Evolutionary conservation across 2,329 filamentous ascomycete species (phyloP).

Genomic region (Allantophomopsis cytisporea): DNA sequence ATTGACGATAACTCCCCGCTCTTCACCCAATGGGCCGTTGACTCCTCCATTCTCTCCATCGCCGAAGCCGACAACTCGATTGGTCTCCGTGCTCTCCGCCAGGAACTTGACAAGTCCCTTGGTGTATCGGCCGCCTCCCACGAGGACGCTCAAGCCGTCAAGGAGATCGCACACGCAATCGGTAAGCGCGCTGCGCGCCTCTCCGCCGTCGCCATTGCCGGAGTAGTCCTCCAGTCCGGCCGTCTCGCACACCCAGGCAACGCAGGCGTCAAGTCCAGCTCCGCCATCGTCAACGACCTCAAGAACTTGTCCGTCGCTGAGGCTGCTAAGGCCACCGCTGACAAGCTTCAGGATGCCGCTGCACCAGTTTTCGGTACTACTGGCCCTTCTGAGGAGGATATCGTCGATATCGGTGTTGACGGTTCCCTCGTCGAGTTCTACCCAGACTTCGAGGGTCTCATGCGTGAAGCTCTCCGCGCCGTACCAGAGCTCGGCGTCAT

Average conservation of each 20-base stretch:
- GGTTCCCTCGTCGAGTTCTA: conserved; percentile 94
- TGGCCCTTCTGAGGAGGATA: conserved; percentile 35
- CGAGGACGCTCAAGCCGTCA: conserved; percentile 82
- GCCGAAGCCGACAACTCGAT: conserved; percentile 68
- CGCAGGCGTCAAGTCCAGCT: conserved; percentile 7
- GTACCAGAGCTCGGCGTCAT: conserved; percentile 64
- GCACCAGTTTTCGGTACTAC: conserved; percentile 7
- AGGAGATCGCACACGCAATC: conserved; percentile 68
- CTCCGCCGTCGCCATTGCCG: conserved; percentile 76
- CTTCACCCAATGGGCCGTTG: conserved; percentile 74
- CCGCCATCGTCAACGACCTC: conserved; percentile 12
- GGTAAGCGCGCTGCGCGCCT: conserved; percentile 81
- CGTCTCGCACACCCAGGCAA: conserved; percentile 39
- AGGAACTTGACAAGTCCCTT: conserved; percentile 65
- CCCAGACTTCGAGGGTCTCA: conserved; percentile 78
- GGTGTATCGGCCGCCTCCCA: conserved; percentile 62
- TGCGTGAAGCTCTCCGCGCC: conserved; percentile 66
- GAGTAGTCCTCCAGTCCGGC: conserved; percentile 69
- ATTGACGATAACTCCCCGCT: conserved; percentile 54
- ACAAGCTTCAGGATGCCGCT: conserved; percentile 10
- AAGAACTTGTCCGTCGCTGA: conserved; percentile 11
- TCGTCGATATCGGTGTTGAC: conserved; percentile 85
- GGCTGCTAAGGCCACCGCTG: conserved; percentile 11
- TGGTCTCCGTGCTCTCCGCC: conserved; percentile 59
- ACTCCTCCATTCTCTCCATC: conserved; percentile 80